Conservation (phyloP, 2,329 filamentous ascomycete genomes). For the Fusarium subtropicale region DNA sequence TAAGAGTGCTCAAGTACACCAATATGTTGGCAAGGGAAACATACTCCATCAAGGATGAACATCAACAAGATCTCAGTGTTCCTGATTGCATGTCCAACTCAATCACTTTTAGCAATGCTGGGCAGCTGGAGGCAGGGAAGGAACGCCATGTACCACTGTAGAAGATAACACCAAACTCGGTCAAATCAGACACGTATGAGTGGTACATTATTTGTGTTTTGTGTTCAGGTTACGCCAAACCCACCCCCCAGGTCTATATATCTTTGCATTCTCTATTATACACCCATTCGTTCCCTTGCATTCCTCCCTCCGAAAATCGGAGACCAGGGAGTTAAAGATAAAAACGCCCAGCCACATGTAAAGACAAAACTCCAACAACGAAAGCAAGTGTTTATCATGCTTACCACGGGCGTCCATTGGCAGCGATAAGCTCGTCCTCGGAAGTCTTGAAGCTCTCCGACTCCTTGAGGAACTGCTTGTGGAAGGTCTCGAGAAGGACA, state of each 20-base stretch:
- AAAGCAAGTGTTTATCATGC: not conserved
- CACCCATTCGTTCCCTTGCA: not conserved
- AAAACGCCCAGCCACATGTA: constrained; percentile 11
- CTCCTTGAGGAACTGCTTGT: constrained; percentile 52
- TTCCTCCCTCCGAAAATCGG: not conserved
- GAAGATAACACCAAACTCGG: too few species aligned
- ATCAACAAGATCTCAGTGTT: too few species aligned
- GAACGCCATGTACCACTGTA: too few species aligned
- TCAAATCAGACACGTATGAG: too few species aligned
- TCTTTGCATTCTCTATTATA: constrained; percentile 24
- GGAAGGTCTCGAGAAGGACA: constrained; percentile 51
- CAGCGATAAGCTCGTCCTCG: constrained; percentile 19
- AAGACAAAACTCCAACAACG: constrained; percentile 11
- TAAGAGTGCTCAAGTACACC: too few species aligned
- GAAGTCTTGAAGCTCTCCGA: constrained; percentile 26
- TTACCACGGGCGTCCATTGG: constrained; percentile 25
- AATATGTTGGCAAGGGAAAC: too few species aligned
- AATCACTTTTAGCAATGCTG: too few species aligned
- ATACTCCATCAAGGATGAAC: too few species aligned
- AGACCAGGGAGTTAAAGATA: not conserved
- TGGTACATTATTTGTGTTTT: too few species aligned
- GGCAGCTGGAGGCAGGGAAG: too few species aligned
- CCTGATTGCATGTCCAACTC: too few species aligned
- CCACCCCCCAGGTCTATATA: constrained; percentile 2
- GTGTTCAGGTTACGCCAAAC: not conserved